A percentile compares a stretch with the other conserved stretches of the same genome.
These are phyloP conservation scores for Brassica rapa DNA, from an alignment of 345 rosid genomes.

Conservation along the genomic window DNA sequence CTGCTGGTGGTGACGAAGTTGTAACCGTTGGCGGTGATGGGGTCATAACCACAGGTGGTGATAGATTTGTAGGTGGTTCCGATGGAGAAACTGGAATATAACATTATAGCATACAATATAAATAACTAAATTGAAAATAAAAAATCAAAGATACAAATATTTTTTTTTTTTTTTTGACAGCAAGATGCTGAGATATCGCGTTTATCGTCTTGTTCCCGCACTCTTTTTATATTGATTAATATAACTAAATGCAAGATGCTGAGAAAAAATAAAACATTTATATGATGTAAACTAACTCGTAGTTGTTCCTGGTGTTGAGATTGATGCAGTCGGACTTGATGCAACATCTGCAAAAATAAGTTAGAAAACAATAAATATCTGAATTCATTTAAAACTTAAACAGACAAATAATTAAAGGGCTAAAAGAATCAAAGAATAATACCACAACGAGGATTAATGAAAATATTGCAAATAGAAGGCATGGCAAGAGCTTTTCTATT, in stretches of 20 bases:
- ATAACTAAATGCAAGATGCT: background rate
- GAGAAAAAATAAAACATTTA: background rate
- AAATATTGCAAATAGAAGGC: slow-evolving; percentile 39
- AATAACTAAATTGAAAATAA: background rate
- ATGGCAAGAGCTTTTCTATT: slow-evolving; percentile 35
- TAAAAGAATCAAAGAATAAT: background rate
- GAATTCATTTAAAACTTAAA: background rate
- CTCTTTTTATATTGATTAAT: background rate
- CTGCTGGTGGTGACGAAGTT: background rate
- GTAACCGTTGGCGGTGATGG: background rate
- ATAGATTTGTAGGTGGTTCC: background rate
- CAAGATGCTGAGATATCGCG: background rate
- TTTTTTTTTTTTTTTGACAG: too few species aligned
- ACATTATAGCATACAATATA: background rate
- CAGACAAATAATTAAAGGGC: background rate
- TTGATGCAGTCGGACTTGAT: background rate
- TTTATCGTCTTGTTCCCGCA: background rate
- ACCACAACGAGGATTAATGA: slow-evolving; percentile 34
- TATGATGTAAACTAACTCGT: background rate
- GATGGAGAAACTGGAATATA: background rate
- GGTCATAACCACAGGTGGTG: background rate
- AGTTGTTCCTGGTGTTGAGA: background rate
- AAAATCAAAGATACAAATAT: background rate
- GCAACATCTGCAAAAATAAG: background rate
- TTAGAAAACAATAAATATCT: background rate